Percentiles rank a stretch among this genome's conserved stretches.
phyloP scores from a whole-genome alignment of 306 rosid species.

The Trichosanthes cucumerina region DNA sequence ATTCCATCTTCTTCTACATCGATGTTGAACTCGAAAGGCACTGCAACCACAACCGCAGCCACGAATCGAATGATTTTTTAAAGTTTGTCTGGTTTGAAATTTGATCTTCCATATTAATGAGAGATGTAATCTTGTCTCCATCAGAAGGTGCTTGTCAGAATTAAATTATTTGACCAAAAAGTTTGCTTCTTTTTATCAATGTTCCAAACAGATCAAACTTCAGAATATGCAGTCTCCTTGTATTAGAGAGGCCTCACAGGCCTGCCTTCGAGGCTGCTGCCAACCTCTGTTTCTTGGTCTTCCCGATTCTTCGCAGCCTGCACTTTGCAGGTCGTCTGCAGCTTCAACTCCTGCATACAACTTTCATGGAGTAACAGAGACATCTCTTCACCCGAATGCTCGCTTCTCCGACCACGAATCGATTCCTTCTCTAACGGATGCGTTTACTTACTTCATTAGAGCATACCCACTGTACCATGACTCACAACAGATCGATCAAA shows the following conservation, averaged over 20 bases:
- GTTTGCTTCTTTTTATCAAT: background rate
- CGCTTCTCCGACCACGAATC: conserved; percentile 72
- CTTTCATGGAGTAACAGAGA: conserved; percentile 30
- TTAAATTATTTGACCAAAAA: background rate
- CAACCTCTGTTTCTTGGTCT: conserved; percentile 29
- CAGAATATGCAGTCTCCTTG: conserved; percentile 37
- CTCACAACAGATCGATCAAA: conserved; percentile 35
- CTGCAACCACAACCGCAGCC: background rate
- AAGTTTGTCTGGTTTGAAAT: background rate
- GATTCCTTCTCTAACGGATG: conserved; percentile 51
- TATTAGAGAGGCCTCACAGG: conserved; percentile 29
- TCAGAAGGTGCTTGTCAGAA: background rate
- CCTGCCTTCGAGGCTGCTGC: conserved; percentile 56
- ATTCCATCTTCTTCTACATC: background rate
- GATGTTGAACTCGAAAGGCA: background rate
- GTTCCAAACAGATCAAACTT: conserved; percentile 1
- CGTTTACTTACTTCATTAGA: conserved; percentile 35
- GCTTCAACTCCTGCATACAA: conserved; percentile 12
- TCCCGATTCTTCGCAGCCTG: conserved; percentile 14
- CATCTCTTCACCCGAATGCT: conserved; percentile 40
- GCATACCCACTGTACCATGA: conserved; percentile 38
- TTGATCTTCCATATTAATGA: background rate
- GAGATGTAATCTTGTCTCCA: background rate
- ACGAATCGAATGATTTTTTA: background rate
- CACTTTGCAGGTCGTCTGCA: conserved; percentile 14